Conservation (phyloP, 2,329 filamentous ascomycete genomes). For the Elsinoe arachidis region DNA sequence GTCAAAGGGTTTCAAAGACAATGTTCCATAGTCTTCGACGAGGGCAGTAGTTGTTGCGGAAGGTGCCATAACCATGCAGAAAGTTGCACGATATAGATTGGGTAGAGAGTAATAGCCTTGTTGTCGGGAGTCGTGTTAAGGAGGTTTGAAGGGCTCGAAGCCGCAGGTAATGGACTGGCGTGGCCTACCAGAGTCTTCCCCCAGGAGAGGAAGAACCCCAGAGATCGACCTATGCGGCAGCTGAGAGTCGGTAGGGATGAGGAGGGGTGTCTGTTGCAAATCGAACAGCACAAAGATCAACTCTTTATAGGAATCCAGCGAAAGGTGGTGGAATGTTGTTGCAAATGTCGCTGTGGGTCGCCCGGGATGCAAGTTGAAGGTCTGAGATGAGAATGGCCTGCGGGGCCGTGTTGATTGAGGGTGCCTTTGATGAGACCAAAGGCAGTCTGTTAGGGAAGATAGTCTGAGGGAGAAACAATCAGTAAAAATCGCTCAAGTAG, state of each 20-base stretch:
- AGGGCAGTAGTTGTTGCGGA: slow-evolving; percentile 50
- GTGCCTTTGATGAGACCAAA: slow-evolving; percentile 35
- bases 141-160: slow-evolving; percentile 90
- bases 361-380: slow-evolving; percentile 40
- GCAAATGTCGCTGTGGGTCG: slow-evolving; percentile 39
- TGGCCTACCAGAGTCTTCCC: slow-evolving; percentile 99
- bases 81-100: slow-evolving; percentile 20
- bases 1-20: slow-evolving; percentile 29
- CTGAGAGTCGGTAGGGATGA: slow-evolving; percentile 60
- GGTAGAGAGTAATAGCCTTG: slow-evolving; percentile 15
- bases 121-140: slow-evolving; percentile 56
- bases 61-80: slow-evolving; percentile 60
- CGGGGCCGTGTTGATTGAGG: slow-evolving; percentile 34
- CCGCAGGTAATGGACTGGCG: slow-evolving; percentile 75
- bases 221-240: slow-evolving; percentile 99
- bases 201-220: slow-evolving; percentile 97
- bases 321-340: slow-evolving; percentile 41
- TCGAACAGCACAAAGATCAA: slow-evolving; percentile 37
- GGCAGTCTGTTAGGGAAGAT: slow-evolving; percentile 19
- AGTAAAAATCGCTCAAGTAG: slow-evolving; percentile 11
- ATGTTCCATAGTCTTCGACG: slow-evolving; percentile 28
- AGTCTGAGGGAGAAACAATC: not conserved
- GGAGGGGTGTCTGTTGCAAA: slow-evolving; percentile 36
- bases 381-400: slow-evolving; percentile 34
- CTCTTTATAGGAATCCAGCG: slow-evolving; percentile 29